Base-by-base conservation (phyloP, 1,139 yeast species). In the Scheffersomyces illinoinensis region DNA sequence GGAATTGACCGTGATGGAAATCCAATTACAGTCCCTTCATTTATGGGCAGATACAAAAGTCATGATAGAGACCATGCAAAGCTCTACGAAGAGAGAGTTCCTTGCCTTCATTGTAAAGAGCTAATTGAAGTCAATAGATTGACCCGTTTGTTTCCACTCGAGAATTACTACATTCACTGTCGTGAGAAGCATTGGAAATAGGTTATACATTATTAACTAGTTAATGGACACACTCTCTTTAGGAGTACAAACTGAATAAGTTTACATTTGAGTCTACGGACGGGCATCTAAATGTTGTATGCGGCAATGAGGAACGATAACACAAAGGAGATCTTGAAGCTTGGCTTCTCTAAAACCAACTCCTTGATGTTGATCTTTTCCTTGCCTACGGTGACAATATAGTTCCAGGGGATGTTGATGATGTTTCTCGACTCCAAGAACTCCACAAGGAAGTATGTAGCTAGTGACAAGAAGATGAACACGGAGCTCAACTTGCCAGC, bases 271-370 rank as follows among this genome's bases (percentile, higher is more conserved):
- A 24, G 10, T 24, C 33, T 24, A 24, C 33, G 7, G 10, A 24
- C 2, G 43, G 17, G 5, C 18, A 49, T 47, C 58, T 68, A 83
- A 54, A 84, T 82, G 65, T 87, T 85, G 67, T 76, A 83, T 21
- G 93, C 93, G 17, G 93, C 90, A 53, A 88, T 83, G 58, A 86
- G 64, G 67, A 88, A 88, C 19, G 90, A 78, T 24, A 83, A 71
- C 6, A 83, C 71, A 71, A 89, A 89, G 50, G 89, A 81, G 46
- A 85, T 64, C 73, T 87, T 88, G 76, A 89, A 89, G 61, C 89
- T 84, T 52, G 90, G 87, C 65, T 87, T 84, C 59, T 87, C 85
- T 61, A 88, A 79, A 19, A 88, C 72, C 71, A 88, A 76, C 55
- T 79, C 79, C 66, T 82, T 80, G 62, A 87, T 69, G 64, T 86